Conservation (phyloP, 768 basidiomycete genomes). For the Tulasnella sp. region DNA sequence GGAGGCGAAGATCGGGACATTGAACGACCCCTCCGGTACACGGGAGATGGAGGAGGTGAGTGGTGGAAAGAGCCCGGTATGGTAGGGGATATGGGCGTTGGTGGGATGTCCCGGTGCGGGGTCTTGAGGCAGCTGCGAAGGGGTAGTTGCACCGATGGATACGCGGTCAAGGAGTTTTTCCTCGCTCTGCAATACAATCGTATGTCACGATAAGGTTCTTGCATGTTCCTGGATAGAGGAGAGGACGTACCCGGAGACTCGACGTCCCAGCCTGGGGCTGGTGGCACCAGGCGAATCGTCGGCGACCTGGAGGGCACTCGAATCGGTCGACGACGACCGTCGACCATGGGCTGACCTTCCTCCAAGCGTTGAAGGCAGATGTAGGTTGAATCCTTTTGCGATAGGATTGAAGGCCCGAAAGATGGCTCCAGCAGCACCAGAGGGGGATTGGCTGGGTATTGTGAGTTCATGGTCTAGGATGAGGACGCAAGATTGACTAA, state of each 20-base stretch:
- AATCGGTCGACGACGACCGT: not conserved
- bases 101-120: not conserved
- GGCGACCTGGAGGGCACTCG: not conserved
- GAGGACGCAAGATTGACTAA: slow-evolving; percentile 17
- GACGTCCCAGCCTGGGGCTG: not conserved
- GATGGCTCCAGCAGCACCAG: not conserved
- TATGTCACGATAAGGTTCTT: not conserved
- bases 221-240: not conserved
- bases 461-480: slow-evolving; percentile 18
- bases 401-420: slow-evolving; percentile 2
- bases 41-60: slow-evolving; percentile 9
- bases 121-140: slow-evolving; percentile 7
- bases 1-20: not conserved
- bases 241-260: not conserved
- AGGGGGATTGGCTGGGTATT: not conserved
- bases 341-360: not conserved
- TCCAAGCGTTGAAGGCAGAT: not conserved
- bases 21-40: not conserved
- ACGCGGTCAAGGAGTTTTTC: slow-evolving; percentile 4
- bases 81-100: slow-evolving; percentile 2
- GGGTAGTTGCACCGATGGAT: not conserved
- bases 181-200: not conserved
- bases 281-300: not conserved
- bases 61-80: not conserved
- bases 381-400: not conserved